Evolutionary conservation across 768 basidiomycete genomes (phyloP).

Genomic region (Mycena epipterygia): DNA sequence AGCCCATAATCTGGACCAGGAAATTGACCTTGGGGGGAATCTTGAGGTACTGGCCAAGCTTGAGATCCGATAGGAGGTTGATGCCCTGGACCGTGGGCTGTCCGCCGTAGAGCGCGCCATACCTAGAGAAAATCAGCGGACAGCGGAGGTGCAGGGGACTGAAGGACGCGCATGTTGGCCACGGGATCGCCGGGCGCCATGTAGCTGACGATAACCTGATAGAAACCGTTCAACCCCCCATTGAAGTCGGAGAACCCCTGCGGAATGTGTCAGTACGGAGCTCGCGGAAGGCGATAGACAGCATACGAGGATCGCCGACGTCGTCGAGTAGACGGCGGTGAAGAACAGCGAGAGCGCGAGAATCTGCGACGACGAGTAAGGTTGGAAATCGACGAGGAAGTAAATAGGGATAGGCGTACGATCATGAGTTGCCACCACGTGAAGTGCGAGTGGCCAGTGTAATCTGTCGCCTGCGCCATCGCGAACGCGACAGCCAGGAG

Average conservation of each 20-base stretch:
- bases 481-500: slow-evolving; percentile 37
- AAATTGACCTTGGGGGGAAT: slow-evolving; percentile 64
- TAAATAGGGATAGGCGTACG: slow-evolving; percentile 26
- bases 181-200: slow-evolving; percentile 44
- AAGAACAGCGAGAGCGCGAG: slow-evolving; percentile 41
- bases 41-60: slow-evolving; percentile 54
- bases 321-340: slow-evolving; percentile 28
- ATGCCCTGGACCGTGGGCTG: slow-evolving; percentile 53
- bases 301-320: slow-evolving; percentile 27
- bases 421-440: slow-evolving; percentile 45
- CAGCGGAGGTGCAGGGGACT: slow-evolving; percentile 13
- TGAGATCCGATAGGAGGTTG: slow-evolving; percentile 59
- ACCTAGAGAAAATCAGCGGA: slow-evolving; percentile 23
- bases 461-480: slow-evolving; percentile 44
- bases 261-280: slow-evolving; percentile 21
- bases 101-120: slow-evolving; percentile 42
- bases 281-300: slow-evolving; percentile 21
- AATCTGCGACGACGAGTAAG: slow-evolving; percentile 40
- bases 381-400: slow-evolving; percentile 23
- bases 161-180: slow-evolving; percentile 49
- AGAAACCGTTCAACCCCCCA: slow-evolving; percentile 27
- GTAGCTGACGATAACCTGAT: slow-evolving; percentile 26
- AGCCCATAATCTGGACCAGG: slow-evolving; percentile 57
- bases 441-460: slow-evolving; percentile 42
- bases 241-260: slow-evolving; percentile 23